Conservation (phyloP, 2,329 filamentous ascomycete species). For the Dactylonectria estremocensis region DNA sequence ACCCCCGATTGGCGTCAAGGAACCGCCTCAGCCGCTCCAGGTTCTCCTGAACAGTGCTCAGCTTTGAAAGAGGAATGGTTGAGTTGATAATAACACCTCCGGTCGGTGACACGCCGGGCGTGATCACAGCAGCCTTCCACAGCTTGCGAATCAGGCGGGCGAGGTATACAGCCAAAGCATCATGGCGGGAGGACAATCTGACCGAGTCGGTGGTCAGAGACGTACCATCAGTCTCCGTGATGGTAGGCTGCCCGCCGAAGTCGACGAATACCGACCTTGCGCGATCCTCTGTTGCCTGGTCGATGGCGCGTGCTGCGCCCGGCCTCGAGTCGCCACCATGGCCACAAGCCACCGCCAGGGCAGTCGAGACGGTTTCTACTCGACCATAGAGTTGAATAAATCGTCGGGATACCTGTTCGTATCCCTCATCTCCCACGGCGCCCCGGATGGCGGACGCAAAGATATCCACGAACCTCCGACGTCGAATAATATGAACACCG, state of each 20-base stretch:
- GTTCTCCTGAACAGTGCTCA: conserved; percentile 84
- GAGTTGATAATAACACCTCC: conserved; percentile 77
- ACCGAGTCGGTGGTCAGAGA: conserved; percentile 85
- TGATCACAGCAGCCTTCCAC: conserved; percentile 86
- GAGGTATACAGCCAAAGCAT: conserved; percentile 90
- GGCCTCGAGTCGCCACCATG: conserved; percentile 84
- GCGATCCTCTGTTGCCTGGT: conserved; percentile 87
- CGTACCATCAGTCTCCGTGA: conserved; percentile 83
- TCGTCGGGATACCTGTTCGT: conserved; percentile 85
- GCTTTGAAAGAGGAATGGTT: conserved; percentile 76
- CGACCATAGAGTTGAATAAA: conserved; percentile 91
- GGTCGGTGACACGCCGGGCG: conserved; percentile 63
- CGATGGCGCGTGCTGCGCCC: conserved; percentile 82
- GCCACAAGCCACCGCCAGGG: conserved; percentile 93
- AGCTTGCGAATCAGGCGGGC: conserved; percentile 89
- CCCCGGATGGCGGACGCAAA: conserved; percentile 87
- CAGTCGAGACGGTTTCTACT: conserved; percentile 90
- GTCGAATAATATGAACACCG: conserved; percentile 88
- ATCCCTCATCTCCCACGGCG: conserved; percentile 81
- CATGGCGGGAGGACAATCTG: conserved; percentile 88
- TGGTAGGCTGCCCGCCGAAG: conserved; percentile 87
- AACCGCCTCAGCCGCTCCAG: conserved; percentile 86
- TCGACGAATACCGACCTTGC: conserved; percentile 93
- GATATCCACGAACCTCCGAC: conserved; percentile 89
- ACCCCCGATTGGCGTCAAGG: conserved; percentile 86